A percentile compares a stretch with the other conserved stretches of the same genome.
Conservation (phyloP, 495 filamentous ascomycete species). For the Tirmania nivea region DNA sequence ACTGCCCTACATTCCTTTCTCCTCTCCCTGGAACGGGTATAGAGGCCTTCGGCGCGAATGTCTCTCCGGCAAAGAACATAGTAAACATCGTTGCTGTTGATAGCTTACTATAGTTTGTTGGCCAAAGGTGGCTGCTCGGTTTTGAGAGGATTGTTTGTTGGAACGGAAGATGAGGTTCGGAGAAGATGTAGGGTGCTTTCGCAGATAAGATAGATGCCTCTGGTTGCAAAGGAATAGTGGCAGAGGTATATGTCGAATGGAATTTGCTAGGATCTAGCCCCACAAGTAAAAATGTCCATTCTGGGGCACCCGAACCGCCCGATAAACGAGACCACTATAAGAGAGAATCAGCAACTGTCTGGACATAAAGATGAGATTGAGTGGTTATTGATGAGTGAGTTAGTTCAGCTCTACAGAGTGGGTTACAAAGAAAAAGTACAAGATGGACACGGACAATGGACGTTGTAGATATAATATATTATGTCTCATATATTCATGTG, state of each 20-base stretch:
- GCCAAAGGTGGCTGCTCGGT: conserved; percentile 15
- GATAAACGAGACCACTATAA: conserved; percentile 48
- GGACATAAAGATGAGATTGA: too few relatives aligned
- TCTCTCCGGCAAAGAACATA: conserved; percentile 58
- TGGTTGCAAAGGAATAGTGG: conserved; percentile 2
- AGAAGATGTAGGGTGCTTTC: conserved; percentile 3
- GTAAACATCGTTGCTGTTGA: conserved; percentile 85
- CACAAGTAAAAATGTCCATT: conserved; percentile 54
- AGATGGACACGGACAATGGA: too few relatives aligned
- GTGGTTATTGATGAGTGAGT: too few relatives aligned
- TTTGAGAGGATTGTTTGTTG: conserved; percentile 1
- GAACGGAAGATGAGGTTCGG: not conserved
- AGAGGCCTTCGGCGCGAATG: conserved; percentile 46
- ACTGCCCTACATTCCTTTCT: conserved; percentile 46
- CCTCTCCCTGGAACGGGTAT: conserved; percentile 34
- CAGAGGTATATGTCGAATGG: conserved; percentile 25
- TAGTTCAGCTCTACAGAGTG: too few relatives aligned
- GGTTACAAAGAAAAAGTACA: too few relatives aligned
- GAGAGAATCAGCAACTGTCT: not conserved
- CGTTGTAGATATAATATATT: too few relatives aligned
- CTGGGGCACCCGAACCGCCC: conserved; percentile 49
- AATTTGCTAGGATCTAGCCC: conserved; percentile 44
- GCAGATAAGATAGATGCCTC: not conserved
- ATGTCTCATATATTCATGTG: too few relatives aligned
- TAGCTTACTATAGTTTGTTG: conserved; percentile 33